Base-by-base conservation (phyloP, 2,329 filamentous ascomycete genomes). In the Dactylonectria estremocensis region DNA sequence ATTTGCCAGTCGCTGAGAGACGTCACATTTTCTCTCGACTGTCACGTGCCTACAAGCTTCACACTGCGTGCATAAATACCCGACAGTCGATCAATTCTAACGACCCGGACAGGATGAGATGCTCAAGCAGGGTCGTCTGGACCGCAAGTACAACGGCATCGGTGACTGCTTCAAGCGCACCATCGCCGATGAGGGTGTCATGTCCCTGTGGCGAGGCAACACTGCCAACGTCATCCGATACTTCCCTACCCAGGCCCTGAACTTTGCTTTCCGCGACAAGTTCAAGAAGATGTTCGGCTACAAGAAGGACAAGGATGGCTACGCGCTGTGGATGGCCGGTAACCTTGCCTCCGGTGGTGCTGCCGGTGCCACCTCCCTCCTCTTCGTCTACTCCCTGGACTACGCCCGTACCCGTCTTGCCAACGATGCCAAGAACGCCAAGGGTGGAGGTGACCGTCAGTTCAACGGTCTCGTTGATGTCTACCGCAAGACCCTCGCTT, bases 171-270 rank as follows among this genome's bases (percentile, higher is more conserved):
- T 99, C 93, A 88, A 88, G 81, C 94, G 96, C 84, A 98, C 96
- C 83, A 90, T 90, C 75, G 91, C 91, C 81, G 89, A 93, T 76
- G 96, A 99, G 91, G 96, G 96, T 93, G 87, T 96, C 80, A 92
- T 96, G 86, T 92, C 95, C 76, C 91, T 99, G 81, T 99, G 96
- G 96, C 92, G 96, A 92, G 96, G 96, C 88, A 99, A 99, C 94
- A 99, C 96, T 84, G 96, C 96, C 94, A 99, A 99, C 93, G 96
- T 99, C 87, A 97, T 99, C 91, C 96, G 96, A 93, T 99, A 99
- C 91, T 99, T 99, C 94, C 96, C 96, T 80, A 99, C 96, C 86
- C 96, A 99, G 92, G 96, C 96, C 81, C 90, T 99, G 86, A 99
- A 99, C 95, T 99, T 99, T 84, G 96, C 96, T 85, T 99, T 99